phyloP scores from a whole-genome alignment of 768 basidiomycete genomes.

The Clavulina sp. region DNA sequence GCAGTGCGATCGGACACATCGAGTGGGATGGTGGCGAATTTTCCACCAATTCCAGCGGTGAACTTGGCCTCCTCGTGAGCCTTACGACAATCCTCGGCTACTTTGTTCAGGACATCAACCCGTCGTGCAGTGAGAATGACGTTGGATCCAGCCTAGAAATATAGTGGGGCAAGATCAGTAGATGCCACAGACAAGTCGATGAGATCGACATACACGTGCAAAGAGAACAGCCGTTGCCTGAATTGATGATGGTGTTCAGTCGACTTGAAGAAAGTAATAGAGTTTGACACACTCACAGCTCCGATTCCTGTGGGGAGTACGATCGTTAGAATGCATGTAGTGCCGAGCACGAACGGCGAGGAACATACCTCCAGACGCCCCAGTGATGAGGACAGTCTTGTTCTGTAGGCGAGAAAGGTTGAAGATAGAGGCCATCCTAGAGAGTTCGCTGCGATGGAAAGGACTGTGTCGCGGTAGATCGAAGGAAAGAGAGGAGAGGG shows the following conservation, averaged over 20 bases:
- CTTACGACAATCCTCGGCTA: slow-evolving; percentile 43
- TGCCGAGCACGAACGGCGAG: no score
- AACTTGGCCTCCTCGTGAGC: slow-evolving; percentile 61
- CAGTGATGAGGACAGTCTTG: slow-evolving; percentile 78
- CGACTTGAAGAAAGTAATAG: not conserved
- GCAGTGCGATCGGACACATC: slow-evolving; percentile 69
- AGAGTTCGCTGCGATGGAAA: no score
- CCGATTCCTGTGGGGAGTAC: no score
- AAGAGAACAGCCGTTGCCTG: slow-evolving; percentile 81
- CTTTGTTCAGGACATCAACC: slow-evolving; percentile 48
- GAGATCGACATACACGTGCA: slow-evolving; percentile 42
- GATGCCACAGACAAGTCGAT: not conserved
- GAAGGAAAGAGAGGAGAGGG: no score
- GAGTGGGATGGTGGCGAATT: slow-evolving; percentile 49
- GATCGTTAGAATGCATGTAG: no score
- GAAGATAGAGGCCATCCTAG: slow-evolving; percentile 46
- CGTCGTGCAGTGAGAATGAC: slow-evolving; percentile 73
- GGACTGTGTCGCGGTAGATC: no score
- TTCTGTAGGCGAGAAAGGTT: slow-evolving; percentile 61
- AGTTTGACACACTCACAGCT: slow-evolving; percentile 39
- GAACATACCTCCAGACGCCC: slow-evolving; percentile 76
- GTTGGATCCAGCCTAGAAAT: slow-evolving; percentile 60
- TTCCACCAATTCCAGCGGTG: slow-evolving; percentile 62
- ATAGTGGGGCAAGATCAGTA: not conserved
- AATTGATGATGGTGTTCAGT: not conserved